phyloP scores from a whole-genome alignment of 1,284 basidiomycete genomes.

The Agaricales sp. region DNA sequence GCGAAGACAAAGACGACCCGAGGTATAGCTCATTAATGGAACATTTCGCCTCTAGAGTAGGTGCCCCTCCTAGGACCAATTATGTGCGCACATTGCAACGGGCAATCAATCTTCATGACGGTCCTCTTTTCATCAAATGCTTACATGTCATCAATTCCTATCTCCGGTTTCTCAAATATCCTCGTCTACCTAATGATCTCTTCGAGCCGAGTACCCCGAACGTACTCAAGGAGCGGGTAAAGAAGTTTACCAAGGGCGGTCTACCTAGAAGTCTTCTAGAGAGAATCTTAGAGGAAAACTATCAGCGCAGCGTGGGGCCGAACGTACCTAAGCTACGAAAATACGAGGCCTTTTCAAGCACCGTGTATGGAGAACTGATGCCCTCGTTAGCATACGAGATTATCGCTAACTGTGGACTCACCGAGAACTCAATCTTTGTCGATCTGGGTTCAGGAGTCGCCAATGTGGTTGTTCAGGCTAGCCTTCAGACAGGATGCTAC shows the following conservation, averaged over 20 bases:
- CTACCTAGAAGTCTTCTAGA: conserved; percentile 51
- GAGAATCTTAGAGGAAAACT: conserved; percentile 69
- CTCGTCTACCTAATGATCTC: conserved; percentile 38
- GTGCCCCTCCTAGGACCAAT: conserved; percentile 13
- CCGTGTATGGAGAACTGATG: conserved; percentile 71
- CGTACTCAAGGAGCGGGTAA: conserved; percentile 32
- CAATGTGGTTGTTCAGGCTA: conserved; percentile 68
- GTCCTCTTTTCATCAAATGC: conserved; percentile 55
- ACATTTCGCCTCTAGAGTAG: conserved; percentile 10
- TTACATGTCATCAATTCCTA: conserved; percentile 48
- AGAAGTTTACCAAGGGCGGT: conserved; percentile 35
- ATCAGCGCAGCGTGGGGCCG: conserved; percentile 69
- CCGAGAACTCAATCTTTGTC: conserved; percentile 51
- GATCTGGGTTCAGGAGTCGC: conserved; percentile 76
- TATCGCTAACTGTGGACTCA: conserved; percentile 43
- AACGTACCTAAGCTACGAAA: conserved; percentile 50
- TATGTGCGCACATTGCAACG: conserved; percentile 51
- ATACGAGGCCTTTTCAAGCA: conserved; percentile 67
- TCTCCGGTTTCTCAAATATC: conserved; percentile 53
- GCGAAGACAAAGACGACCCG: not conserved
- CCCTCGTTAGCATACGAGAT: conserved; percentile 60
- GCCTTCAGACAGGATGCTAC: conserved; percentile 62
- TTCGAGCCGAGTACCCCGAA: conserved; percentile 30
- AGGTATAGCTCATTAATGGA: conserved; percentile 11
- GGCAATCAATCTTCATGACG: conserved; percentile 52